Conservation (phyloP, 352 stramenopile species). For the Phytophthora agathidicida region DNA sequence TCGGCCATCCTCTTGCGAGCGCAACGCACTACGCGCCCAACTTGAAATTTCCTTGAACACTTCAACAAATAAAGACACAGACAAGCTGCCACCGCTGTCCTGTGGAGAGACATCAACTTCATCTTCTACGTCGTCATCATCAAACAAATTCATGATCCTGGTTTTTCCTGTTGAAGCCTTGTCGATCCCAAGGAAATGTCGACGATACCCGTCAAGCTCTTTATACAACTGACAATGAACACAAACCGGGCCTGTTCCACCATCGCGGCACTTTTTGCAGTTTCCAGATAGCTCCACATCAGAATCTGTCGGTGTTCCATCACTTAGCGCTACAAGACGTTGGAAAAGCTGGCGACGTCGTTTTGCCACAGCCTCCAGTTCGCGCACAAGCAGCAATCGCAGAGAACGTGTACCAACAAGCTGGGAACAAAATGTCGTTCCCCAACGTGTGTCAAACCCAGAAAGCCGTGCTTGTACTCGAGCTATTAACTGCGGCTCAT, state of each 20-base stretch:
- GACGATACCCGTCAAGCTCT: slow-evolving; percentile 59
- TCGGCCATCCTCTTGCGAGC: slow-evolving; percentile 10
- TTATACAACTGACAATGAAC: slow-evolving; percentile 72
- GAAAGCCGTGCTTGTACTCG: slow-evolving; percentile 52
- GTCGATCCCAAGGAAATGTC: slow-evolving; percentile 65
- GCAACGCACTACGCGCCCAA: slow-evolving; percentile 23
- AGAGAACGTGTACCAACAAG: slow-evolving; percentile 56
- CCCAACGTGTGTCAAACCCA: slow-evolving; percentile 55
- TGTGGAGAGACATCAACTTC: slow-evolving; percentile 7
- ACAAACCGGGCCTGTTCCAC: slow-evolving; percentile 59
- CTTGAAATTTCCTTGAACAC: slow-evolving; percentile 64
- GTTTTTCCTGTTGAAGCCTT: slow-evolving; percentile 23
- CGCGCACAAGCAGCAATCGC: slow-evolving; percentile 52
- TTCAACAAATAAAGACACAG: slow-evolving; percentile 53
- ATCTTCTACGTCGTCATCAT: slow-evolving; percentile 17
- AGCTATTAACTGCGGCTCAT: slow-evolving; percentile 38
- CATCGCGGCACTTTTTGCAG: slow-evolving; percentile 66
- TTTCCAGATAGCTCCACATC: slow-evolving; percentile 74
- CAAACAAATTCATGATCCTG: slow-evolving; percentile 13
- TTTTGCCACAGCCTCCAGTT: slow-evolving; percentile 52
- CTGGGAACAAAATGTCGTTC: slow-evolving; percentile 44
- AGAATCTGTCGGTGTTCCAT: slow-evolving; percentile 35
- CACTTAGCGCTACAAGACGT: slow-evolving; percentile 50
- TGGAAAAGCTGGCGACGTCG: slow-evolving; percentile 37
- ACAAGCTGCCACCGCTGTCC: slow-evolving; percentile 1